Evolutionary conservation across 1,139 yeast genomes (phyloP).

Genomic region (Dujonia santamariae): DNA sequence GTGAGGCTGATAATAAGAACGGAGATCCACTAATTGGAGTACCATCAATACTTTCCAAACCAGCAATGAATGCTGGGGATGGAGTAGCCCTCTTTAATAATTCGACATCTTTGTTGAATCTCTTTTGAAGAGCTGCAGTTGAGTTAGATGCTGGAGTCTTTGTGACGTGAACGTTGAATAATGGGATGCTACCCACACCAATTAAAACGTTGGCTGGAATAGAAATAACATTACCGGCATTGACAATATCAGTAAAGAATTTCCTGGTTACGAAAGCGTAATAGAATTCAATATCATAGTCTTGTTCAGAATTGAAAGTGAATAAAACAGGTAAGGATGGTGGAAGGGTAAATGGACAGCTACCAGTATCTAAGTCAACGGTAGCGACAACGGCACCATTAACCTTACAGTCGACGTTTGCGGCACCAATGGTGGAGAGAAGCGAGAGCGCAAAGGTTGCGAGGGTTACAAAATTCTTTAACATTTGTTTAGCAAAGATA

Average conservation of each 20-base stretch:
- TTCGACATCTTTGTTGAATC: too few relatives aligned
- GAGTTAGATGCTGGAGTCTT: slow-evolving; percentile 35
- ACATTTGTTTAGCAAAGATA: too few relatives aligned
- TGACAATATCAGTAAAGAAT: slow-evolving; percentile 34
- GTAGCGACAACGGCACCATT: slow-evolving; percentile 30
- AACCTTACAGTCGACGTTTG: slow-evolving; percentile 37
- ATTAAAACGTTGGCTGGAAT: slow-evolving; percentile 33
- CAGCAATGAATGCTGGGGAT: slow-evolving; percentile 26
- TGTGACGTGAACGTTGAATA: slow-evolving; percentile 30
- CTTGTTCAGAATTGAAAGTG: slow-evolving; percentile 25
- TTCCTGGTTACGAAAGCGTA: slow-evolving; percentile 25
- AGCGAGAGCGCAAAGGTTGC: background rate
- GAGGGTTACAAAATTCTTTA: background rate
- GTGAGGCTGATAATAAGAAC: slow-evolving; percentile 1
- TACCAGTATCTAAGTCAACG: slow-evolving; percentile 42
- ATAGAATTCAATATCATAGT: slow-evolving; percentile 37
- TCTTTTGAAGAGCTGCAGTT: slow-evolving; percentile 41
- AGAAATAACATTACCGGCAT: slow-evolving; percentile 32
- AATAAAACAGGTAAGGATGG: slow-evolving; percentile 23
- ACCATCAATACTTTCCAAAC: slow-evolving; percentile 29
- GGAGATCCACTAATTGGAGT: slow-evolving; percentile 11
- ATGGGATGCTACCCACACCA: slow-evolving; percentile 21
- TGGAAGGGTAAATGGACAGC: slow-evolving; percentile 39
- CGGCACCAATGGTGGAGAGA: slow-evolving; percentile 15
- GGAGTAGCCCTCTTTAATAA: slow-evolving; percentile 24